Percentiles rank a stretch among this genome's conserved stretches.
Conservation (phyloP, 2,329 filamentous ascomycete genomes). For the Aureobasidium pullulans region DNA sequence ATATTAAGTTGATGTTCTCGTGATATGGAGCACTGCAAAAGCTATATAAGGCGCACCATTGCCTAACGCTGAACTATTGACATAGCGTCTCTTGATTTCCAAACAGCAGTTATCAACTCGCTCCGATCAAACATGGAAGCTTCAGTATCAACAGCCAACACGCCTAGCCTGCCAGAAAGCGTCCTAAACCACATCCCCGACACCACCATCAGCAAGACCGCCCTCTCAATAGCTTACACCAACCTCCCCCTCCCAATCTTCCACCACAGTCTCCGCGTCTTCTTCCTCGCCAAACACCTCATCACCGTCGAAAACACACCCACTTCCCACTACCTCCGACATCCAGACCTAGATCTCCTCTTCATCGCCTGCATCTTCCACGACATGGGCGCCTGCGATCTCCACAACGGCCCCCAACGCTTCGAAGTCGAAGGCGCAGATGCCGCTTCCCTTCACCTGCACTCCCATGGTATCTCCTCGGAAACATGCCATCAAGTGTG, state of each 20-base stretch:
- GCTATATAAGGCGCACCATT: too few relatives aligned
- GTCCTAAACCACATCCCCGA: neutral
- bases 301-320: neutral
- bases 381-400: slow-evolving; percentile 27
- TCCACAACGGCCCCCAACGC: slow-evolving; percentile 29
- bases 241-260: slow-evolving; percentile 15
- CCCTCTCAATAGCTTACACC: neutral
- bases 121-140: too few relatives aligned
- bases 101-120: too few relatives aligned
- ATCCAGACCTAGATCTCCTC: slow-evolving; percentile 16
- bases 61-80: too few relatives aligned
- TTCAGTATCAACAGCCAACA: neutral
- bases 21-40: too few relatives aligned
- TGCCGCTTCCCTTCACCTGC: slow-evolving; percentile 30
- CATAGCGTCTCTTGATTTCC: too few relatives aligned
- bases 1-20: too few relatives aligned
- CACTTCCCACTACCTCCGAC: neutral
- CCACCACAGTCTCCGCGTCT: slow-evolving; percentile 21
- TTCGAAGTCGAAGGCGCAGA: slow-evolving; percentile 42
- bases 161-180: neutral
- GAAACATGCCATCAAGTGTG: slow-evolving; percentile 17
- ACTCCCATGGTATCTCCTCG: slow-evolving; percentile 19
- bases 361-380: slow-evolving; percentile 30
- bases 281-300: slow-evolving; percentile 17
- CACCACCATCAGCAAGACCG: neutral